phyloP scores from a whole-genome alignment of 805 yeast species.

The Metschnikowia noctiluminum region DNA sequence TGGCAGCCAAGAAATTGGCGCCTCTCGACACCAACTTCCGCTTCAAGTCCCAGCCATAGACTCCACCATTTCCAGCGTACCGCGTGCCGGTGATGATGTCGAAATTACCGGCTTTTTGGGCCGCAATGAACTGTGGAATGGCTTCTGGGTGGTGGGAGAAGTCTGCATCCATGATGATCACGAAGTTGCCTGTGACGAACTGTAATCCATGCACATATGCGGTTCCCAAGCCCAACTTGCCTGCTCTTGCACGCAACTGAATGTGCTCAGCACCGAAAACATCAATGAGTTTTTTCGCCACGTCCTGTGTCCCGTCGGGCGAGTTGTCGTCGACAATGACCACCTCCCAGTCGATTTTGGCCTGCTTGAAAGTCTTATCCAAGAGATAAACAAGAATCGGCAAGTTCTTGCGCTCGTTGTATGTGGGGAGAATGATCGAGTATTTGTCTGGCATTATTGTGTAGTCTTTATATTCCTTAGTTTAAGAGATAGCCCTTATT shows the following conservation, averaged over 20 bases:
- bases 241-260: slow-evolving; percentile 67
- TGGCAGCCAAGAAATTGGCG: slow-evolving; percentile 73
- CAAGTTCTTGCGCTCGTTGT: slow-evolving; percentile 61
- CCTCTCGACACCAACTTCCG: slow-evolving; percentile 75
- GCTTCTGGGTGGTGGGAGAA: slow-evolving; percentile 81
- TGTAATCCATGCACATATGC: slow-evolving; percentile 78
- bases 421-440: slow-evolving; percentile 73
- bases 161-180: slow-evolving; percentile 81
- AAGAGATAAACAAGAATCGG: slow-evolving; percentile 70
- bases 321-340: slow-evolving; percentile 76
- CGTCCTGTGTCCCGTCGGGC: slow-evolving; percentile 78
- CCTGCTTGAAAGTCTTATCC: slow-evolving; percentile 60
- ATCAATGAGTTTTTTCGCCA: slow-evolving; percentile 57
- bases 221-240: slow-evolving; percentile 76
- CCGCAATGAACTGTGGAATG: slow-evolving; percentile 68
- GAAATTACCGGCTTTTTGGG: slow-evolving; percentile 50
- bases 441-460: slow-evolving; percentile 44
- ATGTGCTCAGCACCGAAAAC: slow-evolving; percentile 60
- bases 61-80: slow-evolving; percentile 80
- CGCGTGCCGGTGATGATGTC: slow-evolving; percentile 63
- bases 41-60: slow-evolving; percentile 80
- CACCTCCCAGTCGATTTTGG: slow-evolving; percentile 68
- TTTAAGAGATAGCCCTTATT: too few relatives aligned
- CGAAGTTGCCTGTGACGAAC: slow-evolving; percentile 68
- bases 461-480: too few relatives aligned